Conservation (phyloP, 305 asterid species). For the Caryopteris hybrid region DNA sequence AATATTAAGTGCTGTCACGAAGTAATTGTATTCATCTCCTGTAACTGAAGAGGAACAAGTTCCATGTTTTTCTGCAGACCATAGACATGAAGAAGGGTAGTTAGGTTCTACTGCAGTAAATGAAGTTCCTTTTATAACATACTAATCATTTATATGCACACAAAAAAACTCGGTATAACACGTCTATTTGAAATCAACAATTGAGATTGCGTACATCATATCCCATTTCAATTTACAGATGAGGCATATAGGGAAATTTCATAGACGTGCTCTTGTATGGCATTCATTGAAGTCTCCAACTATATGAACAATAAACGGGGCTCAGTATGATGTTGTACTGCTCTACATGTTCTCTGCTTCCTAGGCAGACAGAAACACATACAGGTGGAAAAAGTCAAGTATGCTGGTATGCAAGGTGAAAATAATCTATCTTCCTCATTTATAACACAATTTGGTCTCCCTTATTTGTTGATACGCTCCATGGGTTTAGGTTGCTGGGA, state of each 20-base stretch:
- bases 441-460: not conserved
- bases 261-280: not conserved
- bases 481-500: not conserved
- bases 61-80: slow-evolving; percentile 83
- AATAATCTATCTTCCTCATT: not conserved
- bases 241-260: not conserved
- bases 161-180: not conserved
- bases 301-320: not conserved
- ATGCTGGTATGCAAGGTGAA: not conserved
- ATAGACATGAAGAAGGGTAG: slow-evolving; percentile 21
- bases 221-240: not conserved
- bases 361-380: not conserved
- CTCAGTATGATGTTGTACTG: not conserved
- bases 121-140: not conserved
- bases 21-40: slow-evolving; percentile 68
- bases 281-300: not conserved
- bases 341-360: not conserved
- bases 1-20: slow-evolving; percentile 63
- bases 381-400: not conserved
- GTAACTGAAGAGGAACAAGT: slow-evolving; percentile 70
- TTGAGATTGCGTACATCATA: not conserved
- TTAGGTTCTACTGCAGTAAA: slow-evolving; percentile 10
- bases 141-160: not conserved
- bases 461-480: not conserved
- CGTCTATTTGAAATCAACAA: not conserved